phyloP scores from a whole-genome alignment of 257 asterid genomes.

The Solanum neorickii region DNA sequence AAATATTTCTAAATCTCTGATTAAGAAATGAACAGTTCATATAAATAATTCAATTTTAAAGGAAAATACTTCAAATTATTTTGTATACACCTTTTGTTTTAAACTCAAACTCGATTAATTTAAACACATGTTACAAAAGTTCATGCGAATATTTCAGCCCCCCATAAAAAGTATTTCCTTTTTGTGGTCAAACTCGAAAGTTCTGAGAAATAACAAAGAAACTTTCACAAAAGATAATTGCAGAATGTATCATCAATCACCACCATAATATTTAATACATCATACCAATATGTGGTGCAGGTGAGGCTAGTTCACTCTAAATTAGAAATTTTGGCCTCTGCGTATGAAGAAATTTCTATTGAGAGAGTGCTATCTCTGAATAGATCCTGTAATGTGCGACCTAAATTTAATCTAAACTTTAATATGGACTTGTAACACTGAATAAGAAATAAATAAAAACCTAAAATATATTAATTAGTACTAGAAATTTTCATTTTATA shows the following conservation, averaged over 20 bases:
- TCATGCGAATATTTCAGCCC: neutral
- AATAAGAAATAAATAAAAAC: too few relatives aligned
- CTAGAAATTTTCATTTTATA: neutral
- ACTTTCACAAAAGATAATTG: neutral
- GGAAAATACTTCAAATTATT: neutral
- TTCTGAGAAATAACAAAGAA: neutral
- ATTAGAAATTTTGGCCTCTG: too few relatives aligned
- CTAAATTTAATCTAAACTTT: too few relatives aligned
- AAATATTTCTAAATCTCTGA: neutral
- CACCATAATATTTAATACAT: neutral
- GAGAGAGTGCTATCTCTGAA: accelerated
- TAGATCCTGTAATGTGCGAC: too few relatives aligned
- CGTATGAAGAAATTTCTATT: too few relatives aligned
- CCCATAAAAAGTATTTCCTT: neutral
- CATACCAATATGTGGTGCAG: too few relatives aligned
- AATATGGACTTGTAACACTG: neutral
- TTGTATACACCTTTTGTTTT: neutral
- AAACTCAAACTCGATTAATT: neutral
- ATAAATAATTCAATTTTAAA: neutral
- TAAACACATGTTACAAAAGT: neutral
- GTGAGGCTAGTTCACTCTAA: too few relatives aligned
- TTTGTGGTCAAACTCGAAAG: neutral
- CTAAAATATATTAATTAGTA: neutral
- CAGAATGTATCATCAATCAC: neutral
- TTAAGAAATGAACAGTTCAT: neutral